Conservation (phyloP, 1,284 basidiomycete species). For the Phenoliferia sp. region DNA sequence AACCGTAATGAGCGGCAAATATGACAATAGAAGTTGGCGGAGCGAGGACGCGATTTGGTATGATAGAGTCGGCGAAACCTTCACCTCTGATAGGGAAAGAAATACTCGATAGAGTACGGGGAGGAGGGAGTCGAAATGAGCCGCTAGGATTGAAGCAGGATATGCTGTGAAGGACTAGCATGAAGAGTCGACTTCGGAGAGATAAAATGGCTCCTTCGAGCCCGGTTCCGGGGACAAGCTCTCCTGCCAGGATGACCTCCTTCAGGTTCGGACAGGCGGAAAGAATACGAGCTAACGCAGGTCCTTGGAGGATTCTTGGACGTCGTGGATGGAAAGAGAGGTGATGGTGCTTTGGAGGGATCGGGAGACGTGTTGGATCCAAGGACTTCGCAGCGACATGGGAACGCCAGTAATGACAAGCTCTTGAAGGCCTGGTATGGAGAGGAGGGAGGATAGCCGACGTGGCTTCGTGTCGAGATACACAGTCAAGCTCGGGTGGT, state of each 20-base stretch:
- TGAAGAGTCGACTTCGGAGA: background rate
- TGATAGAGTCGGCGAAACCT: background rate
- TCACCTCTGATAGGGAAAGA: background rate
- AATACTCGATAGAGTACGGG: background rate
- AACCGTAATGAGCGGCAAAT: background rate
- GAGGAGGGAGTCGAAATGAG: background rate
- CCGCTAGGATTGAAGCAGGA: background rate
- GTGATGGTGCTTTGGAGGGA: background rate
- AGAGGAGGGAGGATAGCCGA: background rate
- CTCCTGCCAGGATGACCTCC: background rate
- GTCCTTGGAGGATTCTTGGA: background rate
- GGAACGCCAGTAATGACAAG: background rate
- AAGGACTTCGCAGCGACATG: background rate
- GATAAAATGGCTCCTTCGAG: background rate
- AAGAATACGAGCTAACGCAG: background rate
- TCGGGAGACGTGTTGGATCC: background rate
- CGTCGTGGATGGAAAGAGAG: background rate
- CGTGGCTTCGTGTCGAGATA: background rate
- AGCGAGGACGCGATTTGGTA: background rate
- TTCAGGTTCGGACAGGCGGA: background rate
- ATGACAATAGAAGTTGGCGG: background rate
- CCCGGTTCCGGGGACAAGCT: background rate
- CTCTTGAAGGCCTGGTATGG: background rate
- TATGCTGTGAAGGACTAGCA: background rate
- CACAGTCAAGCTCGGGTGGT: background rate